These are phyloP conservation scores for Podospora anserina DNA, from an alignment of 495 filamentous ascomycete species.

Conservation along the genomic window DNA sequence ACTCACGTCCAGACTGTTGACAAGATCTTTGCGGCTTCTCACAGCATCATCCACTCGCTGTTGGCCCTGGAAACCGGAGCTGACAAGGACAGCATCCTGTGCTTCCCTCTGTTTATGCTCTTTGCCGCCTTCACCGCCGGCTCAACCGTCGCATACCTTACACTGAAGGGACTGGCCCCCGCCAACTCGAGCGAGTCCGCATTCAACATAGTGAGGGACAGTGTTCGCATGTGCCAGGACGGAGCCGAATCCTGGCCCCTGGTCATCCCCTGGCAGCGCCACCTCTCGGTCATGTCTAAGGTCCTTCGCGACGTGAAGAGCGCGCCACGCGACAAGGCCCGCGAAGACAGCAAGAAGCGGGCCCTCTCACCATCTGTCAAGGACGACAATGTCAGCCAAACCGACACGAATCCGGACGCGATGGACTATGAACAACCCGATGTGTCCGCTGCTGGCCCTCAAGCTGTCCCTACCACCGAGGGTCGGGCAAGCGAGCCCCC, in stretches of 20 bases:
- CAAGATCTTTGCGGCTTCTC: constrained; percentile 48
- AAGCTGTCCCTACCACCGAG: constrained; percentile 25
- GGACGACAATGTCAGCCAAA: constrained; percentile 44
- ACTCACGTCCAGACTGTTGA: constrained; percentile 41
- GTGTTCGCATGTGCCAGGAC: constrained; percentile 47
- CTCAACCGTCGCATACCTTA: constrained; percentile 50
- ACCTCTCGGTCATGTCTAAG: constrained; percentile 50
- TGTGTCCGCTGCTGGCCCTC: constrained; percentile 19
- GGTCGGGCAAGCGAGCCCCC: constrained; percentile 45
- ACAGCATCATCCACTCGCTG: constrained; percentile 47
- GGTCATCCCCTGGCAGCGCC: constrained; percentile 50
- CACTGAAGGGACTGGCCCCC: constrained; percentile 47
- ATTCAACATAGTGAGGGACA: constrained; percentile 45
- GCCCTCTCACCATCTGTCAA: constrained; percentile 41
- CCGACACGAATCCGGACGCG: constrained; percentile 42
- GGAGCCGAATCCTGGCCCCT: constrained; percentile 49
- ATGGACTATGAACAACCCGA: constrained; percentile 46
- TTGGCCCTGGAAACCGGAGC: constrained; percentile 44
- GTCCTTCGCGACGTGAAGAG: constrained; percentile 43
- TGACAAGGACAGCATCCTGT: constrained; percentile 49
- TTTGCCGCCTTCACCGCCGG: constrained; percentile 52
- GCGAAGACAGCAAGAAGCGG: constrained; percentile 29
- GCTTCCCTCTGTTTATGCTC: constrained; percentile 52
- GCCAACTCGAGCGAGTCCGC: constrained; percentile 46
- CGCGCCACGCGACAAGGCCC: constrained; percentile 22